Conservation (phyloP, 768 basidiomycete species). For the Glaciozyma martinii region DNA sequence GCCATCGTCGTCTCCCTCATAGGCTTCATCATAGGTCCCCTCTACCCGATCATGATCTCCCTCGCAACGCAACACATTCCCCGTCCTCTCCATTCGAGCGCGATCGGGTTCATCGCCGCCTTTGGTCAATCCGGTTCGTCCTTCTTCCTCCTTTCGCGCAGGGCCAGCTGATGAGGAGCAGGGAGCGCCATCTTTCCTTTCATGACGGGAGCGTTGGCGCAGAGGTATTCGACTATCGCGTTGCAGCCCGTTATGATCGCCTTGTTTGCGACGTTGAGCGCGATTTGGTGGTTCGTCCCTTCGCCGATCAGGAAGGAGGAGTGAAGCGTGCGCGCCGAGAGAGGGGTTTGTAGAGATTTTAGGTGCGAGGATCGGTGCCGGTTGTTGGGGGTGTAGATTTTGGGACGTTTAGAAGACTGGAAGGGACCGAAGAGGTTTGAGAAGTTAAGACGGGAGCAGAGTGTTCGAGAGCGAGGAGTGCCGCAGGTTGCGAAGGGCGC, state of each 20-base stretch:
- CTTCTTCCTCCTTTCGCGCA: background rate
- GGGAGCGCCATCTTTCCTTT: slow-evolving; percentile 21
- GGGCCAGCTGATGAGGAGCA: background rate
- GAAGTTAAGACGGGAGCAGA: too few relatives aligned
- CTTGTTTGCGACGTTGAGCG: background rate
- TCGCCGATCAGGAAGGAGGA: too few relatives aligned
- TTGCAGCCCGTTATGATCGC: slow-evolving; percentile 24
- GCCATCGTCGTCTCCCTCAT: slow-evolving; percentile 6
- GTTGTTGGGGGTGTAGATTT: too few relatives aligned
- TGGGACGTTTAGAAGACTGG: too few relatives aligned
- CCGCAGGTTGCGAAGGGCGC: too few relatives aligned
- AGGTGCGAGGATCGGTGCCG: too few relatives aligned
- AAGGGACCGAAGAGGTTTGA: too few relatives aligned
- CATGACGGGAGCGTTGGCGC: slow-evolving; percentile 19
- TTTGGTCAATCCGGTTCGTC: slow-evolving; percentile 4
- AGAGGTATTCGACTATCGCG: slow-evolving; percentile 5
- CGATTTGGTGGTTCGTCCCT: too few relatives aligned
- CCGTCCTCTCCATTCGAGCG: slow-evolving; percentile 2
- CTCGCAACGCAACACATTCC: slow-evolving; percentile 5
- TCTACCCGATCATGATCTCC: background rate
- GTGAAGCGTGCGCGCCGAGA: too few relatives aligned
- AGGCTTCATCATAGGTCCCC: background rate
- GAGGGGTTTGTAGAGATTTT: too few relatives aligned
- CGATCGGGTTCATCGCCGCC: slow-evolving; percentile 9
- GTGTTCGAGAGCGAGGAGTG: too few relatives aligned